Base-by-base conservation (phyloP, 495 filamentous ascomycete species). In the Penicillium paradoxum region DNA sequence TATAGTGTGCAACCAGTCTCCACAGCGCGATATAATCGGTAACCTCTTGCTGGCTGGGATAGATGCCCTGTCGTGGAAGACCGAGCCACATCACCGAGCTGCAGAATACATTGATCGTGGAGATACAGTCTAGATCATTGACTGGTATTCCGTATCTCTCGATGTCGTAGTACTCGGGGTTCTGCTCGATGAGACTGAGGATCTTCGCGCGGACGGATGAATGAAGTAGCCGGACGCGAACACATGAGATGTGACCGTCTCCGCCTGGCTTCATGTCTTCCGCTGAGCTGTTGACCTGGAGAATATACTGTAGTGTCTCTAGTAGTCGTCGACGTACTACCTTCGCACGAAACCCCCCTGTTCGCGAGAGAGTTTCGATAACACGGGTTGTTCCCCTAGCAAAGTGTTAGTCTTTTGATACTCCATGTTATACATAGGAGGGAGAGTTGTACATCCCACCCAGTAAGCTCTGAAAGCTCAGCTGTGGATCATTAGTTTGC, bases 151-250 rank as follows among this genome's bases (percentile, higher is more conserved):
- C 89, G 49, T 70, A 77, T 27, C 73, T 61, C 27, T 78, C 63
- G 14, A 83, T 58, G 53, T 84, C 71, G 60, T 84, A 91, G 67
- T 91, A 90, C 9, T 71, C 71, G 0, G 85, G 81, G 13, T 71
- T 68, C 25, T 73, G 60, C 8, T 68, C 51, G 15, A 77, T 72
- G 17, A 91, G 78, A 24, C 71, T 75, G 56, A 86, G 60, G 49
- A 91, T 88, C 21, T 82, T 79, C 45, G 78, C 64, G 1, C 88
- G 80, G 8, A 90, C 86, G 5, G 81, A 80, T 1, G 86, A 81
- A 62, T 91, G 89, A 4, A 93, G 79, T 8, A 91, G 71, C 9
- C 87, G 81, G 10, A 91, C 86, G n/a, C 86, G 79, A 19, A 91
- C 71, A 8, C 84, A 84, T 7, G 87, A 88, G 3, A 71, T 68